phyloP scores from a whole-genome alignment of 2,329 filamentous ascomycete genomes.

The Arthroderma sp. region DNA sequence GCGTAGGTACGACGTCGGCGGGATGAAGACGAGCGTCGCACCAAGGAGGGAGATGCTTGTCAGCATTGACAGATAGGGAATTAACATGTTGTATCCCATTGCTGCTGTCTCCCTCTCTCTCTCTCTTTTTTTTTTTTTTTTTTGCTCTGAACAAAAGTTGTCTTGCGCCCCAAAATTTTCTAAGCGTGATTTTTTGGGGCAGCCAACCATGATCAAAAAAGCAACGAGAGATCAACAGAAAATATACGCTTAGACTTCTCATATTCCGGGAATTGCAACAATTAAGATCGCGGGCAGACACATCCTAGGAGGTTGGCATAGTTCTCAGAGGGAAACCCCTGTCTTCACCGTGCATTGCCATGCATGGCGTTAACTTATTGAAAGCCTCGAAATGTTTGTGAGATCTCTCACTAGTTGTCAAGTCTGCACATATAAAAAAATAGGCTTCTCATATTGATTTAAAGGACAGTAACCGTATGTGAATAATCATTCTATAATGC shows the following conservation, averaged over 20 bases:
- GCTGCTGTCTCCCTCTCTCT: neutral
- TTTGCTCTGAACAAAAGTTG: neutral
- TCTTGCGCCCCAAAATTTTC: neutral
- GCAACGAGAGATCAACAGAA: too few relatives aligned
- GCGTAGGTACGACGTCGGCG: slow-evolving; percentile 4
- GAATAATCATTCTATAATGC: too few relatives aligned
- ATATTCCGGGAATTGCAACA: neutral
- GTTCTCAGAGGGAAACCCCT: too few relatives aligned
- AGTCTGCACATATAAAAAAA: too few relatives aligned
- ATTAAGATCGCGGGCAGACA: too few relatives aligned
- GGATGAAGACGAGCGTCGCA: slow-evolving; percentile 1
- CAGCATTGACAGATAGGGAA: neutral
- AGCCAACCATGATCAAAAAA: neutral
- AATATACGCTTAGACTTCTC: neutral
- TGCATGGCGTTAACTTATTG: too few relatives aligned
- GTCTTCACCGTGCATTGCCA: too few relatives aligned
- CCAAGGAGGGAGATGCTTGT: slow-evolving; percentile 1
- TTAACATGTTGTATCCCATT: neutral
- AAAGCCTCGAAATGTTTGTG: too few relatives aligned
- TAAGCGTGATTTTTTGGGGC: neutral
- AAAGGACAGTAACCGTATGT: too few relatives aligned
- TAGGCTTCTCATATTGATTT: too few relatives aligned
- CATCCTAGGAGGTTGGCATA: too few relatives aligned
- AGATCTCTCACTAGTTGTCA: too few relatives aligned
- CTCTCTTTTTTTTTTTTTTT: neutral